phyloP scores from a whole-genome alignment of 441 rosid genomes.

The Bruguiera hainesii region DNA sequence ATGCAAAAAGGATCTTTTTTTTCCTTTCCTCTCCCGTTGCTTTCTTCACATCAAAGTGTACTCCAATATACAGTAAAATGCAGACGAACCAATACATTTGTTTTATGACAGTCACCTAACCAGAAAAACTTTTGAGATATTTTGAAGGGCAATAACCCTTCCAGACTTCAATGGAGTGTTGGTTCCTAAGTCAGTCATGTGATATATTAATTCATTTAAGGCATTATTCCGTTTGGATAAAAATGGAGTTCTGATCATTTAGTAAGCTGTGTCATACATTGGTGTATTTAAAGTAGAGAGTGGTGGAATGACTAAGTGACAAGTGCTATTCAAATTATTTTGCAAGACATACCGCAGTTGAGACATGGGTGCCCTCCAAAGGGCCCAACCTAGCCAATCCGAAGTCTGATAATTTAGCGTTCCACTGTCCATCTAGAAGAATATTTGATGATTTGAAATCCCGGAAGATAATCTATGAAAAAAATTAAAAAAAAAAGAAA shows the following conservation, averaged over 20 bases:
- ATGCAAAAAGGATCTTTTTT: too few species aligned
- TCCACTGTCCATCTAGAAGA: conserved; percentile 84
- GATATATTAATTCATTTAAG: too few species aligned
- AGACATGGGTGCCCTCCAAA: conserved; percentile 86
- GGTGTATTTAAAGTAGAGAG: neutral
- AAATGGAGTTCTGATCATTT: neutral
- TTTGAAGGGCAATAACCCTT: too few species aligned
- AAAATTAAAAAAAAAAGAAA: neutral
- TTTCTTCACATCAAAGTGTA: too few species aligned
- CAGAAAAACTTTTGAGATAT: too few species aligned
- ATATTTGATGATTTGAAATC: conserved; percentile 94
- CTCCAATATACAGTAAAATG: too few species aligned
- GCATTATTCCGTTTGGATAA: too few species aligned
- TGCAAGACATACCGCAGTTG: conserved; percentile 63
- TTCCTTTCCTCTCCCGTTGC: too few species aligned
- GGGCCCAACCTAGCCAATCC: conserved; percentile 96
- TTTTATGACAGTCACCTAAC: too few species aligned
- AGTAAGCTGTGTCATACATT: neutral
- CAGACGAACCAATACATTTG: too few species aligned
- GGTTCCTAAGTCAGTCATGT: too few species aligned
- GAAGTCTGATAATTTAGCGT: conserved; percentile 90
- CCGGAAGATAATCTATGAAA: conserved; percentile 69
- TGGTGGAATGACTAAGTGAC: neutral
- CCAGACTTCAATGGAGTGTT: too few species aligned
- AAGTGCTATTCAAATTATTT: conserved; percentile 4